Evolutionary conservation across 345 rosid genomes (phyloP).

Genomic region (Linum lewisii): DNA sequence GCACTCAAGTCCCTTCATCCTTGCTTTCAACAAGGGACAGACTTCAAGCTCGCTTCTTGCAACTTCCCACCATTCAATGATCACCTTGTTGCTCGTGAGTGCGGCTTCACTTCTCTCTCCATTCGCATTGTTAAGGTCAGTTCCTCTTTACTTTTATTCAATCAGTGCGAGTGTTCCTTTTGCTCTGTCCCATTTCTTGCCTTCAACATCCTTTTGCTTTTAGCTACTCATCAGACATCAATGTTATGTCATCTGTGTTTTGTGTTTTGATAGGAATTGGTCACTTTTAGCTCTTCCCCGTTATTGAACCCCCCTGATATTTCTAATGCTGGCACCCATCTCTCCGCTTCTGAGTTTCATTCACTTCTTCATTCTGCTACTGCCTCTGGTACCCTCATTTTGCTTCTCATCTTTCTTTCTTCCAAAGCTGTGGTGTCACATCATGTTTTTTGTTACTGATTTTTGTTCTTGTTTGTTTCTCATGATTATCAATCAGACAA

Average conservation of each 20-base stretch:
- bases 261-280: constrained; percentile 71
- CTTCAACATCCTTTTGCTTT: too few relatives aligned
- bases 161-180: too few relatives aligned
- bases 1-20: constrained; percentile 29
- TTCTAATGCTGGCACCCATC: constrained; percentile 75
- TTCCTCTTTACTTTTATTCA: not conserved
- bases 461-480: too few relatives aligned
- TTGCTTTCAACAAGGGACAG: constrained; percentile 72
- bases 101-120: constrained; percentile 85
- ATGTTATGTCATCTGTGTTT: too few relatives aligned
- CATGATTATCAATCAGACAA: too few relatives aligned
- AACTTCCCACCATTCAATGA: constrained; percentile 60
- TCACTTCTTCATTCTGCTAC: constrained; percentile 52
- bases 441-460: too few relatives aligned
- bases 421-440: too few relatives aligned
- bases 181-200: too few relatives aligned
- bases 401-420: not conserved
- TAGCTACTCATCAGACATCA: too few relatives aligned
- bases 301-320: constrained; percentile 52
- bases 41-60: constrained; percentile 85
- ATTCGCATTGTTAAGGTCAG: constrained; percentile 70
- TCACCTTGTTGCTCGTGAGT: constrained; percentile 71
- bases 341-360: constrained; percentile 83
- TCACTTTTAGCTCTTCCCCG: constrained; percentile 68
- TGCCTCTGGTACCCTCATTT: constrained; percentile 32